Percentiles rank a stretch among this genome's conserved stretches.
phyloP scores from a whole-genome alignment of 805 yeast genomes.

The Candida nanaspora region DNA sequence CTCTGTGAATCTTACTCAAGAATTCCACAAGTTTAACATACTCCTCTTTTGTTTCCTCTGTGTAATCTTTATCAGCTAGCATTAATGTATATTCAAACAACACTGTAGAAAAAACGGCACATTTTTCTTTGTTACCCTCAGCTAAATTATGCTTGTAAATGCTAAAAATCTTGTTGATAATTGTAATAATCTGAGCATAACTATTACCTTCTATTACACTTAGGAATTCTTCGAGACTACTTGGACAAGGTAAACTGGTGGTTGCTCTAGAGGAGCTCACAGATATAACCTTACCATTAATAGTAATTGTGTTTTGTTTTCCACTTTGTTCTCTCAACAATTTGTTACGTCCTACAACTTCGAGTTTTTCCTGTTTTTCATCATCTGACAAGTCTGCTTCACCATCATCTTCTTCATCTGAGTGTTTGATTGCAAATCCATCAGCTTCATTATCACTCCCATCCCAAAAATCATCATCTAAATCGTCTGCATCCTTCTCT shows the following conservation, averaged over 20 bases:
- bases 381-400: conserved; percentile 27
- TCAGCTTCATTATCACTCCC: conserved; percentile 40
- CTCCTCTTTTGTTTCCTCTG: conserved; percentile 16
- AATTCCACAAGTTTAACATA: conserved; percentile 25
- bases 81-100: conserved; percentile 55
- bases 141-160: conserved; percentile 71
- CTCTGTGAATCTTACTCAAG: conserved; percentile 41
- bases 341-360: conserved; percentile 1
- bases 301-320: conserved; percentile 20
- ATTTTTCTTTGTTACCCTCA: conserved; percentile 71
- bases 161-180: conserved; percentile 49
- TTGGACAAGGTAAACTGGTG: conserved; percentile 37
- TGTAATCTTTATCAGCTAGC: conserved; percentile 31
- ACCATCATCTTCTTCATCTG: conserved; percentile 32
- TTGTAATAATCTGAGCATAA: conserved; percentile 35
- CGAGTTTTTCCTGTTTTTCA: conserved; percentile 17
- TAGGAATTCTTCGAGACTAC: conserved; percentile 35
- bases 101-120: conserved; percentile 56
- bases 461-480: conserved; percentile 65
- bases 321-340: conserved; percentile 1
- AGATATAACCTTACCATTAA: conserved; percentile 25
- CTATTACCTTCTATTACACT: conserved; percentile 25
- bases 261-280: conserved; percentile 8
- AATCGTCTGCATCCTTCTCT: conserved; percentile 56
- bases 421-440: conserved; percentile 33